Conservation (phyloP, 805 yeast genomes). For the Monosporozyma siamensis region DNA sequence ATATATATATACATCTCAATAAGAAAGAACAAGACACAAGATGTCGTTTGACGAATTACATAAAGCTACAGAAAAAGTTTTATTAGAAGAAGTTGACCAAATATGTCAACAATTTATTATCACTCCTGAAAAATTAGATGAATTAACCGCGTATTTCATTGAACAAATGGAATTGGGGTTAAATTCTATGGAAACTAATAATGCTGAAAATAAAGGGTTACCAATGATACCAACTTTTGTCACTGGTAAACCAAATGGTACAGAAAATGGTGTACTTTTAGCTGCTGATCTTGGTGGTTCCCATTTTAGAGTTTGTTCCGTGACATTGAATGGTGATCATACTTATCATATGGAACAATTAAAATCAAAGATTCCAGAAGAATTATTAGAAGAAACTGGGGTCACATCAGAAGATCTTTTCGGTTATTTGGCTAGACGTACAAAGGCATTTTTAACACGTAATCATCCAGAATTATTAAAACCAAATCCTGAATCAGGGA, state of each 20-base stretch:
- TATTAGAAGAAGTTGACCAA: conserved; percentile 19
- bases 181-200: conserved; percentile 19
- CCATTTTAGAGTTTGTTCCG: conserved; percentile 90
- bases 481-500: conserved; percentile 16
- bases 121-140: conserved; percentile 18
- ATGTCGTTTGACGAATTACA: conserved; percentile 28
- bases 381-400: conserved; percentile 50
- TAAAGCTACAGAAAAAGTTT: conserved; percentile 15
- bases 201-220: conserved; percentile 38
- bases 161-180: conserved; percentile 56
- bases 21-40: no score
- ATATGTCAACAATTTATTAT: conserved; percentile 24
- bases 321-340: conserved; percentile 63
- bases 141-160: conserved; percentile 42
- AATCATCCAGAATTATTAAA: conserved; percentile 46
- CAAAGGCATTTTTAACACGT: conserved; percentile 52
- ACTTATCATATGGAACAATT: conserved; percentile 70
- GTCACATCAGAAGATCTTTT: conserved; percentile 57
- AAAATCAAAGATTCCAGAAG: conserved; percentile 71
- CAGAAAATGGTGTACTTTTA: conserved; percentile 68
- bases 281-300: conserved; percentile 98
- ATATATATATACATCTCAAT: conserved; percentile 1
- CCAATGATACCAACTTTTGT: conserved; percentile 95
- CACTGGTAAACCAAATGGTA: conserved; percentile 75
- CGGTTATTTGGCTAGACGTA: conserved; percentile 61